A percentile compares a stretch with the other conserved stretches of the same genome.
Conservation (phyloP, 331 rosid genomes). For the Telfairia occidentalis region DNA sequence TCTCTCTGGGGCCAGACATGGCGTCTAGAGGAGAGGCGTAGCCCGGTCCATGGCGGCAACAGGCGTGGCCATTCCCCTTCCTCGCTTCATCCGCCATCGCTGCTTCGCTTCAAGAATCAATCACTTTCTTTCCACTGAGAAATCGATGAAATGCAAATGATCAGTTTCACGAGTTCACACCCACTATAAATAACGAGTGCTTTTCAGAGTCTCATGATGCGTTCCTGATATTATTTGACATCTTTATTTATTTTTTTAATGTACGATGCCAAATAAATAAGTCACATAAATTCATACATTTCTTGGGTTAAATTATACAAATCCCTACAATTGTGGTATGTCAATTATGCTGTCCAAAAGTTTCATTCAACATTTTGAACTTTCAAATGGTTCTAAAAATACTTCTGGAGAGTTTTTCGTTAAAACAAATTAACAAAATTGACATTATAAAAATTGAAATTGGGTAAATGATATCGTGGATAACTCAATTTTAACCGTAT, state of each 20-base stretch:
- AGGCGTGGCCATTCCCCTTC: conserved; percentile 20
- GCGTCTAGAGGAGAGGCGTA: conserved; percentile 67
- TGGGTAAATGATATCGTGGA: too few relatives aligned
- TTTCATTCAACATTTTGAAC: too few relatives aligned
- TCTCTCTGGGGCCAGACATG: conserved; percentile 79
- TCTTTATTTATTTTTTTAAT: too few relatives aligned
- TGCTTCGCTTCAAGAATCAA: not conserved
- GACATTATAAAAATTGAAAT: too few relatives aligned
- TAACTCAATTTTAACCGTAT: too few relatives aligned
- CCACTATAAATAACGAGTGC: not conserved
- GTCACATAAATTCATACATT: not conserved
- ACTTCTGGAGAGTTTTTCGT: too few relatives aligned
- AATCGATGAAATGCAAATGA: not conserved
- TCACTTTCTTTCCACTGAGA: not conserved
- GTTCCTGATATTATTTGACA: not conserved
- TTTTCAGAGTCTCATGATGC: not conserved
- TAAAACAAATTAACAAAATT: too few relatives aligned
- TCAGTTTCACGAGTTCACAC: not conserved
- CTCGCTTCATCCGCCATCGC: conserved; percentile 27
- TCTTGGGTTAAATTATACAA: too few relatives aligned
- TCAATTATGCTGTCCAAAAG: too few relatives aligned
- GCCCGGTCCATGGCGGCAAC: conserved; percentile 77
- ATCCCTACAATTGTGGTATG: too few relatives aligned
- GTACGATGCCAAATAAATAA: not conserved
- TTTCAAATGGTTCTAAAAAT: too few relatives aligned